phyloP scores from a whole-genome alignment of 1,139 yeast species.

The Sugiyamaella paludigena region DNA sequence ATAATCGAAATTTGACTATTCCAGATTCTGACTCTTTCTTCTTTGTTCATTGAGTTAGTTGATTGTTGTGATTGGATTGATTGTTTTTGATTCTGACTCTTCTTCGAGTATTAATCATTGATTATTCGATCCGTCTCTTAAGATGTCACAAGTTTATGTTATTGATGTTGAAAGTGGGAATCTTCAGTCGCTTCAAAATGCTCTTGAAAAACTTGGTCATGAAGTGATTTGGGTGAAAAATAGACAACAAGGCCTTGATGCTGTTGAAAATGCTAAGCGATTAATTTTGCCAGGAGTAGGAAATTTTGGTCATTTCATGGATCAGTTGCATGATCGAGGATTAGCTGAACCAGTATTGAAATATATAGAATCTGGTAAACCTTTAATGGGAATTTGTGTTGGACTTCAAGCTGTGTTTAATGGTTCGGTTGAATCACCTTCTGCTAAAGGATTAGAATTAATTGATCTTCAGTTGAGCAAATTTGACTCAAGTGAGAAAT shows the following conservation, averaged over 20 bases:
- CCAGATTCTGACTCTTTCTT: too few relatives aligned
- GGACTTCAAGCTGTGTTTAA: slow-evolving; percentile 83
- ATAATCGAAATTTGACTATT: too few relatives aligned
- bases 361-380: slow-evolving; percentile 70
- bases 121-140: too few relatives aligned
- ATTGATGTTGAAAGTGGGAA: slow-evolving; percentile 97
- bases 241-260: slow-evolving; percentile 33
- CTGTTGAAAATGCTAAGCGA: slow-evolving; percentile 32
- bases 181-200: slow-evolving; percentile 82
- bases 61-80: too few relatives aligned
- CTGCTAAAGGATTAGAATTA: slow-evolving; percentile 54
- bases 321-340: slow-evolving; percentile 58
- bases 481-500: slow-evolving; percentile 62
- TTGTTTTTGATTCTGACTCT: too few relatives aligned
- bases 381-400: slow-evolving; percentile 95
- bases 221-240: slow-evolving; percentile 43
- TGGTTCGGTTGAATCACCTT: slow-evolving; percentile 72
- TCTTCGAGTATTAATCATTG: too few relatives aligned
- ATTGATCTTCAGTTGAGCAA: slow-evolving; percentile 53
- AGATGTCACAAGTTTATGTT: slow-evolving; percentile 54
- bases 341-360: slow-evolving; percentile 62
- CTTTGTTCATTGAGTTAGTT: too few relatives aligned
- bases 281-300: slow-evolving; percentile 87
- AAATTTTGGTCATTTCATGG: slow-evolving; percentile 89
- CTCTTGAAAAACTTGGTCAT: slow-evolving; percentile 75